A percentile compares a stretch with the other conserved stretches of the same genome.
phyloP scores from a whole-genome alignment of 495 filamentous ascomycete genomes.

The Penicillium herquei region DNA sequence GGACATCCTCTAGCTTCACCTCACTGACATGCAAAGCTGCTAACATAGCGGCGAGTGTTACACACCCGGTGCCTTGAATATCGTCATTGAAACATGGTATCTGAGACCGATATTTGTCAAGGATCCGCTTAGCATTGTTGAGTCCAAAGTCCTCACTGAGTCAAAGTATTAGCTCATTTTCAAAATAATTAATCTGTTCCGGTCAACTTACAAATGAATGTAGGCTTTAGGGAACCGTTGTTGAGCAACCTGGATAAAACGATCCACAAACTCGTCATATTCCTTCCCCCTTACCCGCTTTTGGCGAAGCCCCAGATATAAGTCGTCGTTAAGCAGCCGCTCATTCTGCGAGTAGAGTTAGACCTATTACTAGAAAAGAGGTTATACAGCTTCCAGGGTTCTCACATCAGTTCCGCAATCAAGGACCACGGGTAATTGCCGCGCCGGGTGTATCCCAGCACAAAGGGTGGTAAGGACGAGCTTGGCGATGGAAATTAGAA shows the following conservation, averaged over 20 bases:
- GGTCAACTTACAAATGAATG: slow-evolving; percentile 67
- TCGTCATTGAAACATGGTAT: slow-evolving; percentile 92
- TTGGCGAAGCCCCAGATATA: slow-evolving; percentile 75
- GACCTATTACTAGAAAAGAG: neutral
- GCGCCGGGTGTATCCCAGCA: slow-evolving; percentile 77
- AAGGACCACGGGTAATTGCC: slow-evolving; percentile 79
- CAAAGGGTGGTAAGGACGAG: slow-evolving; percentile 79
- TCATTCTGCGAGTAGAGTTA: slow-evolving; percentile 54
- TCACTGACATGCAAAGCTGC: slow-evolving; percentile 68
- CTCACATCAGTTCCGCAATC: slow-evolving; percentile 79
- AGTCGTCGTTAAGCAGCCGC: slow-evolving; percentile 69
- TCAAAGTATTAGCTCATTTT: neutral
- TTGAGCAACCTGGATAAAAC: slow-evolving; percentile 64
- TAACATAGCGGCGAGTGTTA: slow-evolving; percentile 80
- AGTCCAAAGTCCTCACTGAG: slow-evolving; percentile 58
- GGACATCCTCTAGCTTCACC: slow-evolving; percentile 62
- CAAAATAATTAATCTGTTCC: neutral
- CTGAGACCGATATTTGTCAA: slow-evolving; percentile 68
- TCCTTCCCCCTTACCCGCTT: slow-evolving; percentile 64
- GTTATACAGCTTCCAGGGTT: neutral
- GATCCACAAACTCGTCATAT: slow-evolving; percentile 77
- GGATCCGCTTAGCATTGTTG: slow-evolving; percentile 59
- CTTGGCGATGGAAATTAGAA: slow-evolving; percentile 83
- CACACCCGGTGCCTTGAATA: slow-evolving; percentile 85
- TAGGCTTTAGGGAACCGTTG: slow-evolving; percentile 76